phyloP scores from a whole-genome alignment of 139 green algal species.

The Coelastrella sp. region DNA sequence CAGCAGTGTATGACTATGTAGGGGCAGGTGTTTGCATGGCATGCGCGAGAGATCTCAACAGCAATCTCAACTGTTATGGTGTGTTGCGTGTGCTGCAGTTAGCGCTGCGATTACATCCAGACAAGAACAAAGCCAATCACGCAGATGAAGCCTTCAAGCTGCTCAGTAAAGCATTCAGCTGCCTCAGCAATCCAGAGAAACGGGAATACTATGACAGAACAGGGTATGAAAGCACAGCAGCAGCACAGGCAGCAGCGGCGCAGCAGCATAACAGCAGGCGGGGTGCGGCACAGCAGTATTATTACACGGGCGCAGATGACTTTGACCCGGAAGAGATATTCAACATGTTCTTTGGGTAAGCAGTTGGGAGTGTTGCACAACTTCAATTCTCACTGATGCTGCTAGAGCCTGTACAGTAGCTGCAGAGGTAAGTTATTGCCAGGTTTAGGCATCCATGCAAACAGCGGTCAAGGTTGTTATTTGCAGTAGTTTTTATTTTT shows the following conservation, averaged over 20 bases:
- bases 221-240: slow-evolving; percentile 46
- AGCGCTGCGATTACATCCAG: slow-evolving; percentile 74
- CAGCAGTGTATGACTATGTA: no score
- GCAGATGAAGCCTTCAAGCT: slow-evolving; percentile 79
- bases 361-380: neutral
- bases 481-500: no score
- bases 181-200: slow-evolving; percentile 72
- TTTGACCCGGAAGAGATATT: slow-evolving; percentile 81
- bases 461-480: no score
- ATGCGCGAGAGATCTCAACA: neutral
- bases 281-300: slow-evolving; percentile 37
- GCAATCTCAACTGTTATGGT: neutral
- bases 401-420: neutral
- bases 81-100: no score
- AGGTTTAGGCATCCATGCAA: no score
- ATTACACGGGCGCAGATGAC: slow-evolving; percentile 52
- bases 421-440: no score
- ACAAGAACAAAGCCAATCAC: slow-evolving; percentile 71
- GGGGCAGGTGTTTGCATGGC: no score
- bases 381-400: neutral
- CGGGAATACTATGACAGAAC: slow-evolving; percentile 68
- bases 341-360: slow-evolving; percentile 82
- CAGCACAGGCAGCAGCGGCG: slow-evolving; percentile 44
- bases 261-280: neutral
- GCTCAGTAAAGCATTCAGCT: slow-evolving; percentile 70